Conservation (phyloP, 495 filamentous ascomycete genomes). For the Xanthoparmelia taractica region DNA sequence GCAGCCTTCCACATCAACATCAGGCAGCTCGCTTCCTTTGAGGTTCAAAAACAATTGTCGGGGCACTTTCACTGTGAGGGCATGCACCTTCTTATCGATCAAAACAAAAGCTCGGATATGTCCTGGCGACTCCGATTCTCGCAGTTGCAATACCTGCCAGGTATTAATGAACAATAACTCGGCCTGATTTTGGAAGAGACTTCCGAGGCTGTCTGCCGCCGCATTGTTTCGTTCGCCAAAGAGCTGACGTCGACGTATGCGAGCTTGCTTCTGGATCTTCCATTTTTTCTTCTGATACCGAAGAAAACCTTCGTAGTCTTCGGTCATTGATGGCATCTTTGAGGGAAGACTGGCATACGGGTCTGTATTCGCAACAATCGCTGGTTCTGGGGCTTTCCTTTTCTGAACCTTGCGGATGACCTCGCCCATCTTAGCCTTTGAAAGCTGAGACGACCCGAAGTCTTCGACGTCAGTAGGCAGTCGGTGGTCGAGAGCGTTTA, state of each 20-base stretch:
- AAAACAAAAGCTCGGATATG: constrained; percentile 83
- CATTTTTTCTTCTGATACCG: constrained; percentile 98
- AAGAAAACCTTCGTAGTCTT: constrained; percentile 84
- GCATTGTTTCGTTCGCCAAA: constrained; percentile 78
- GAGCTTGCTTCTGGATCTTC: constrained; percentile 93
- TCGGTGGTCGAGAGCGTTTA: constrained; percentile 57
- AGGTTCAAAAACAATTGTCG: constrained; percentile 87
- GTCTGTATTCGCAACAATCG: constrained; percentile 54
- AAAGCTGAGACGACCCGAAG: constrained; percentile 57
- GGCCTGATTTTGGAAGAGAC: constrained; percentile 83
- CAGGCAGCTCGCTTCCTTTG: constrained; percentile 75
- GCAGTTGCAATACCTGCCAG: constrained; percentile 90
- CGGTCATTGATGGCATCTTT: constrained; percentile 74
- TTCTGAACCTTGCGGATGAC: constrained; percentile 64
- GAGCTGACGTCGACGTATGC: constrained; percentile 76
- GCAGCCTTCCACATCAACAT: constrained; percentile 81
- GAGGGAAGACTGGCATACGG: constrained; percentile 79
- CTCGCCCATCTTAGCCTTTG: constrained; percentile 63
- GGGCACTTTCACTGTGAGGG: constrained; percentile 80
- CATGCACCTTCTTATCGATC: constrained; percentile 85
- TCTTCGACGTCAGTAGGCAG: constrained; percentile 75
- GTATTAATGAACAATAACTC: constrained; percentile 81
- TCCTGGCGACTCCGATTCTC: constrained; percentile 69
- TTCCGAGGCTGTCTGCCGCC: constrained; percentile 65
- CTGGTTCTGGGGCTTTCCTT: constrained; percentile 69